A percentile compares a stretch with the other conserved stretches of the same genome.
phyloP scores from a whole-genome alignment of 129 eudicot species.

The Dittrichia graveolens region DNA sequence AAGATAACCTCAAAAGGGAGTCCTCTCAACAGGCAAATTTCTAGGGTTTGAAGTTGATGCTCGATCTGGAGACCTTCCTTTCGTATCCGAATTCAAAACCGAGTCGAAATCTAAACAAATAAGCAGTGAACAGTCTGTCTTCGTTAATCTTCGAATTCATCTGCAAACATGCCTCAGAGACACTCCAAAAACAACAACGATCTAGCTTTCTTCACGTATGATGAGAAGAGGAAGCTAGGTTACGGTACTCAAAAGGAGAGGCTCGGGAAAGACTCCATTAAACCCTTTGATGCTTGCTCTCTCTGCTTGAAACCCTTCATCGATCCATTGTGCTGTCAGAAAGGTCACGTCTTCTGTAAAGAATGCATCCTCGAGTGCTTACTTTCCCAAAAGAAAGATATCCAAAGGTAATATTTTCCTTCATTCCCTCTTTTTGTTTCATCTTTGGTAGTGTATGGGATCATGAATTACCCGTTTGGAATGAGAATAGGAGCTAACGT shows the following conservation, averaged over 20 bases:
- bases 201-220: slow-evolving; percentile 93
- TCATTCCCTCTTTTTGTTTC: background rate
- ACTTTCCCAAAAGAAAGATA: slow-evolving; percentile 87
- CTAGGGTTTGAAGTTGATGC: slow-evolving; percentile 9
- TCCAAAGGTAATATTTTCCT: slow-evolving; percentile 59
- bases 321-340: slow-evolving; percentile 79
- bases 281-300: slow-evolving; percentile 85
- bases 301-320: slow-evolving; percentile 85
- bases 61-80: background rate
- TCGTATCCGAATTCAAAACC: background rate
- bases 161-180: slow-evolving; percentile 80
- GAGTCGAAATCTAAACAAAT: background rate
- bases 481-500: background rate
- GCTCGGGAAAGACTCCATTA: slow-evolving; percentile 88
- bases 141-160: slow-evolving; percentile 8
- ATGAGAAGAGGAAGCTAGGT: slow-evolving; percentile 90
- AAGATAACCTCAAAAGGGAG: background rate
- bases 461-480: background rate
- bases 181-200: slow-evolving; percentile 98
- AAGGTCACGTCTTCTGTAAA: slow-evolving; percentile 93
- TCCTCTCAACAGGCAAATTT: background rate
- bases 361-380: slow-evolving; percentile 92
- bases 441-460: background rate
- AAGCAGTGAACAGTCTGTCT: background rate
- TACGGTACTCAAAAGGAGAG: slow-evolving; percentile 95